These are phyloP conservation scores for Histomonas meleagridis DNA, from an alignment of 208 protist genomes.

Conservation along the genomic window DNA sequence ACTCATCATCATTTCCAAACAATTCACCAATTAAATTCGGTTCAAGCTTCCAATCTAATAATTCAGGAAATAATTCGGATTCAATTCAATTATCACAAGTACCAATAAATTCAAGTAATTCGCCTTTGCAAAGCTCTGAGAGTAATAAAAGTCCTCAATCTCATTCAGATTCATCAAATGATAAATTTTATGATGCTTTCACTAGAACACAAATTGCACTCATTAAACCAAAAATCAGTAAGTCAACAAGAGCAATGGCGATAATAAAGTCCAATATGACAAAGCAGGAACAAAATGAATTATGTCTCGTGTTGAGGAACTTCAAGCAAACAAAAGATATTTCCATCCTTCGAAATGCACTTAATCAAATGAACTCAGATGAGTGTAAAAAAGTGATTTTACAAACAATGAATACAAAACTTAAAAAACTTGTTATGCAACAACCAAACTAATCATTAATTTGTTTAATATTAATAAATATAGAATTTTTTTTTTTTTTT, in stretches of 20 bases:
- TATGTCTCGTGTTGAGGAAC: background rate
- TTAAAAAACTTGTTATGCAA: background rate
- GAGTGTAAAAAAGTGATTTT: background rate
- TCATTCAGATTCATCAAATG: background rate
- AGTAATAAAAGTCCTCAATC: too few relatives aligned
- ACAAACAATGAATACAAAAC: background rate
- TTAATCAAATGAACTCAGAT: background rate
- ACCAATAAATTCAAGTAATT: too few relatives aligned
- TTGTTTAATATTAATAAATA: too few relatives aligned
- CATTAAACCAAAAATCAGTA: background rate
- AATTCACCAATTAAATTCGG: too few relatives aligned
- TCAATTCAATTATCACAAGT: too few relatives aligned
- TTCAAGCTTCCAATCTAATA: too few relatives aligned
- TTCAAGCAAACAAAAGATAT: conserved; percentile 20
- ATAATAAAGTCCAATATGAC: background rate
- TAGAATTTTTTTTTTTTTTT: too few relatives aligned
- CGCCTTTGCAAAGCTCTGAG: too few relatives aligned
- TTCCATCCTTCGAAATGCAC: background rate
- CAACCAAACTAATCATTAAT: too few relatives aligned
- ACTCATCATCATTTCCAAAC: too few relatives aligned
- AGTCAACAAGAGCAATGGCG: background rate
- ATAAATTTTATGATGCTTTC: background rate
- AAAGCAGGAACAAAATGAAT: background rate
- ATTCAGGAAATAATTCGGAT: too few relatives aligned
- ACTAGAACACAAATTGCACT: background rate